Evolutionary conservation across 345 rosid species (phyloP), one percentile per base, ranked within the genome.

Genomic region (Moricandia moricandioides): DNA sequence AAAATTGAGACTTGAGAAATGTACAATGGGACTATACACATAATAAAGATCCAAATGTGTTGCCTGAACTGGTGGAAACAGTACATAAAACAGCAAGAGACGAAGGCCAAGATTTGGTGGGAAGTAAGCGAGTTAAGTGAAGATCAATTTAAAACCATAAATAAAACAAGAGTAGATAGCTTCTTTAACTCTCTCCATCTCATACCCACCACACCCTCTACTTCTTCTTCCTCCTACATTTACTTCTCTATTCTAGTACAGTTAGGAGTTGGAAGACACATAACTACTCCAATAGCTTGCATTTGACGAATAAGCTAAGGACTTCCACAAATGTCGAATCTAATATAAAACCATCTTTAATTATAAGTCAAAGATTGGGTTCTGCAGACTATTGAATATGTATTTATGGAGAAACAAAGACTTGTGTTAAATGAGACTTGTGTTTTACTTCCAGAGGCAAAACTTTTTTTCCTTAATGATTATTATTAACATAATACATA

Each of bases 161-260:
- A 45, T 45, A 45, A 7, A 45, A 45, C 52, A 45, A 45, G 52
- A 45, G 52, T 45, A 45, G 52, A 45, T 45, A 45, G 52, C 52
- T 45, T n/a, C 52, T 45, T 45, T 45, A 45, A 45, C 52, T 60
- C 60, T 71, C 40, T 40, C 39, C 14, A 18, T 60, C 58, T 31
- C 67, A 71, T 27, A 30, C 12, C 75, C 47, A 69, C 76, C 71
- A 77, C 72, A 58, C 65, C 62, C 57, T 63, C 74, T 21, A 21
- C 24, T 62, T 69, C 74, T 34, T 69, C 72, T 26, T 67, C 72
- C n/a, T 21, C 67, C 62, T 9, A 49, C 81, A 78, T 72, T 78
- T 78, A 78, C 76, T 72, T 78, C 77, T 72, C 77, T 67, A 72
- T 78, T 72, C 81, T 59, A 66, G 66, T 78, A 72, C 69, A 72